Base-by-base conservation (phyloP, 768 basidiomycete species). In the Holtermannia corniformis region DNA sequence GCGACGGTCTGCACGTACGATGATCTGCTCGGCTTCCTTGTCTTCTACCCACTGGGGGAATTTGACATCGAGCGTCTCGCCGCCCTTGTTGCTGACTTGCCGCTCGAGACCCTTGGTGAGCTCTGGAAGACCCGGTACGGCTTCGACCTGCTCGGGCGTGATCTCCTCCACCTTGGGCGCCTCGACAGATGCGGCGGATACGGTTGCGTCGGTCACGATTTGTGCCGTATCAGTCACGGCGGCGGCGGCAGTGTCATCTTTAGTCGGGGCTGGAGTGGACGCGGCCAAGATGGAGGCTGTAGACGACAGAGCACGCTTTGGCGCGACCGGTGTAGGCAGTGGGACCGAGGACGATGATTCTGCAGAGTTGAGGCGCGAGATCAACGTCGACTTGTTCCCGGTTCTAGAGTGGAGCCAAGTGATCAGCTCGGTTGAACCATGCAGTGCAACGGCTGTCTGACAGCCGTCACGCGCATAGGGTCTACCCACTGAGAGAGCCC, bases 361-460 rank as follows among this genome's bases (percentile, higher is more conserved):
- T 14, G 14, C 4, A 12, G 46, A 20, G 4, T 10, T 47, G 11
- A 22, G 25, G 10, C 24, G 46, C 20, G 46, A 10, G 23, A 82
- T 74, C 25, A 85, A 70, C 3, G 74, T 75, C 2, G 79, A 72
- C 68, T 84, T 85, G 68, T 76, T 81, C 2, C 82, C 83, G 56
- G 73, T 77, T 22, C 83, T 84, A 5, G 44, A 24, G 26, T 13
- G 49, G 12, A 42, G n/a, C 50, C 12, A 7, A 23, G 21, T 44
- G 16, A 13, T 21, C 23, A 22, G 26, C 26, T 52, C 22, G 37
- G 44, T 27, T 2, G 21, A 22, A n/a, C 28, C 19, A 28, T 26
- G 5, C 20, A 19, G 46, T 26, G 46, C 12, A 47, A 16, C n/a
- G n/a, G n/a, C n/a, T n/a, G 43, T 21, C 14, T 21, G 11, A 21